phyloP scores from a whole-genome alignment of 805 yeast species.

The Ogataea ganodermae region DNA sequence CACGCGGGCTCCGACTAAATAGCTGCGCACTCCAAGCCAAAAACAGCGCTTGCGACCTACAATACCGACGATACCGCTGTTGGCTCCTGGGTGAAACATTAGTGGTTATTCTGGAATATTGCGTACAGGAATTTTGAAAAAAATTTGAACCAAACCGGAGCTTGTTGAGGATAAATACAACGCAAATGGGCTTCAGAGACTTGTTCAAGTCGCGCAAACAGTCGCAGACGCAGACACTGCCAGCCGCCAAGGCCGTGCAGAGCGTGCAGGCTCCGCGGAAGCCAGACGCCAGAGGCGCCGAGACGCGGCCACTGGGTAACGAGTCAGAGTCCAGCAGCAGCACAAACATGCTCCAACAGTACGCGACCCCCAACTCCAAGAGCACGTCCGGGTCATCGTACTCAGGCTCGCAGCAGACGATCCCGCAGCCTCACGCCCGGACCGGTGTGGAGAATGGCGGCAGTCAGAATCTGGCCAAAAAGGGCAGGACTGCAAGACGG shows the following conservation, averaged over 20 bases:
- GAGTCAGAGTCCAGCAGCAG: not conserved
- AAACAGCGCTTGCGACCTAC: not conserved
- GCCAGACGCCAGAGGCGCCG: too few species aligned
- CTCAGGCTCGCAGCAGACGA: not conserved
- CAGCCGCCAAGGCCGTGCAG: not conserved
- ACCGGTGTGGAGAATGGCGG: not conserved
- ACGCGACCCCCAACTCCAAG: not conserved
- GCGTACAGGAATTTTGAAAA: too few species aligned
- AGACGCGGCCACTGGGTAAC: too few species aligned
- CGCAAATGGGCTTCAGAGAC: constrained; percentile 19
- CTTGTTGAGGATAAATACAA: too few species aligned
- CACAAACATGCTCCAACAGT: not conserved
- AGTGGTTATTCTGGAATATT: too few species aligned
- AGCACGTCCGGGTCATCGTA: not conserved
- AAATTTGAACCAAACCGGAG: too few species aligned
- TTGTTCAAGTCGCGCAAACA: constrained; percentile 14
- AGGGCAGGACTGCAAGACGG: constrained; percentile 2
- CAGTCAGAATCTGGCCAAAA: constrained; percentile 5
- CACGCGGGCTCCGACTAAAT: too few species aligned
- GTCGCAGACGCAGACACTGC: not conserved
- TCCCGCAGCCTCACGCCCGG: not conserved
- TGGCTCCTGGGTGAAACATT: too few species aligned
- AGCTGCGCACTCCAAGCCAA: not conserved
- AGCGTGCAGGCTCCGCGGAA: too few species aligned
- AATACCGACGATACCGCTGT: not conserved